Evolutionary conservation across 805 yeast genomes (phyloP), one percentile per base, ranked within the genome.

Genomic region (Candida mattraensis): DNA sequence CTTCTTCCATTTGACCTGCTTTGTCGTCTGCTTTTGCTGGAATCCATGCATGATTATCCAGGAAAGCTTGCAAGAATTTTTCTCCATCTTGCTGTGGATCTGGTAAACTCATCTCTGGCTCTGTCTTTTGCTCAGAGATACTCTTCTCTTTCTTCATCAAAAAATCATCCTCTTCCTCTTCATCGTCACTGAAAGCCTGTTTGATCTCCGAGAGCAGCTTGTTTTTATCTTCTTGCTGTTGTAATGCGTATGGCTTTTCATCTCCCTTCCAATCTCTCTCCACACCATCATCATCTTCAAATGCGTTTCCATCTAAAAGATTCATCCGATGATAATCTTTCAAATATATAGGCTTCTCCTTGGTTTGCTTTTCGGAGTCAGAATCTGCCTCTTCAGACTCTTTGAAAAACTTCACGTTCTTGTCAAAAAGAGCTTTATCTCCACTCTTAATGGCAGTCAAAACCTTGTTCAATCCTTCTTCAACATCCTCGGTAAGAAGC

Each of bases 301-400:
- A 69, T 15, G 74, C 75, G 26, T 69, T 72, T 8, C 89, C 91
- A 3, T 80, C 69, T n/a, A 93, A 65, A 22, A 89, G 61, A 47
- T 79, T 83, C 78, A 78, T 76, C 58, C 98, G 73, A 56, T 93
- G 97, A 54, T 89, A 93, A 59, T 93, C 99, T 50, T 89, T 88
- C 60, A 93, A 73, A 58, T 82, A 87, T 38, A 93, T 69, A 7
- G 98, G 96, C 55, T 85, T 86, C 9, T 74, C 70, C 42, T 68
- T 66, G 28, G 67, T 69, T 2, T 30, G 40, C 21, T 51, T 52
- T n/a, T 58, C 40, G 3, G 44, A 44, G 1, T 38, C 54, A 5
- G 37, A 24, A 22, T 48, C 58, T 3, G 47, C 61, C 15, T 72
- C 80, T 3, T 80, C 72, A 14, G 81, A 84, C 3, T 80, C 82